phyloP scores from a whole-genome alignment of 2,329 filamentous ascomycete species.

The Botrytis byssoidea region DNA sequence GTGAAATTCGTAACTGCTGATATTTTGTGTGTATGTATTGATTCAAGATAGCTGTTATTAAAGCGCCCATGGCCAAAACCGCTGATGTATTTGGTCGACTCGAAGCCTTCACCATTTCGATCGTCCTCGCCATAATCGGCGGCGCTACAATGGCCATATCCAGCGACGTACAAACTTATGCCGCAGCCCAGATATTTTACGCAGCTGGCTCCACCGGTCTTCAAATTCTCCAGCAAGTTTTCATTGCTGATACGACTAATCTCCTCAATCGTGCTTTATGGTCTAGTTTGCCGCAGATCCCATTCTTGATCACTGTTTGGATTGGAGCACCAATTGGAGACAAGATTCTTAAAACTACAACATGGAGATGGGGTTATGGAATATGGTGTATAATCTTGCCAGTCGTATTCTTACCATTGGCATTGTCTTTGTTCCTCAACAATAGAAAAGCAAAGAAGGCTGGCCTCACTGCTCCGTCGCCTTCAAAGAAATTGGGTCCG shows the following conservation, averaged over 20 bases:
- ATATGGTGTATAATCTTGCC: constrained; percentile 63
- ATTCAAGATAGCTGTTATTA: constrained; percentile 50
- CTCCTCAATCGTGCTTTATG: constrained; percentile 58
- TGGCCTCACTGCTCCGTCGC: constrained; percentile 45
- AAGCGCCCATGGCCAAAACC: constrained; percentile 54
- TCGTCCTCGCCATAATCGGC: constrained; percentile 46
- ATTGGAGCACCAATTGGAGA: constrained; percentile 43
- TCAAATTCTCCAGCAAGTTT: constrained; percentile 54
- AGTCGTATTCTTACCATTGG: constrained; percentile 53
- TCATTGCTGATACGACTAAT: constrained; percentile 65
- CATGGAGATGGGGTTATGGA: constrained; percentile 63
- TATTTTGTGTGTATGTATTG: constrained; percentile 45
- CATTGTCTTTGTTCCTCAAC: constrained; percentile 51
- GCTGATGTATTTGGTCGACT: constrained; percentile 51
- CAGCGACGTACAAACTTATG: constrained; percentile 57
- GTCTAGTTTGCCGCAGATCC: constrained; percentile 40
- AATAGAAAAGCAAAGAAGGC: constrained; percentile 51
- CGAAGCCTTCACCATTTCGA: constrained; percentile 46
- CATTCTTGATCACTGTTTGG: constrained; percentile 47
- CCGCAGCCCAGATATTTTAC: constrained; percentile 60
- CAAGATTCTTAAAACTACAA: constrained; percentile 46
- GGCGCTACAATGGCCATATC: constrained; percentile 66
- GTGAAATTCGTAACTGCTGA: background rate
- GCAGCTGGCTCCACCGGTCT: constrained; percentile 53
- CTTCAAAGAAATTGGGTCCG: constrained; percentile 39